Conservation (phyloP, 1,284 basidiomycete genomes). For the Butyriboletus appendiculatus region DNA sequence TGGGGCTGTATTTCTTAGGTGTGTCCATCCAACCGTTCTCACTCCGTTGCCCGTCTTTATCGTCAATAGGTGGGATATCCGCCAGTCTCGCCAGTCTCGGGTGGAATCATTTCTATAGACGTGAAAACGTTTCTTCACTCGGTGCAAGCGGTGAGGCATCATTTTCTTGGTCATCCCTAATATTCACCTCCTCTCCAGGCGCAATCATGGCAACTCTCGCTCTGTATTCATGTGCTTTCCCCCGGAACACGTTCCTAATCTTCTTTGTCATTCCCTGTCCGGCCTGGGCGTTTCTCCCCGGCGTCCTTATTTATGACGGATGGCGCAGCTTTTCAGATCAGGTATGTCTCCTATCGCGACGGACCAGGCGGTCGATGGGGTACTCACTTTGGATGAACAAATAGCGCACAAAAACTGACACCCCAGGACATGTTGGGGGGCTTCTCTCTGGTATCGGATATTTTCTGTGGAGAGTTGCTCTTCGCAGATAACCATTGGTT, state of each 20-base stretch:
- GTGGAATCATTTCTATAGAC: slow-evolving; percentile 51
- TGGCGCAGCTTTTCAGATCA: slow-evolving; percentile 50
- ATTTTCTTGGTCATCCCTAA: not conserved
- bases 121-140: slow-evolving; percentile 50
- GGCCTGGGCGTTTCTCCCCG: slow-evolving; percentile 77
- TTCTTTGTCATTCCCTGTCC: slow-evolving; percentile 86
- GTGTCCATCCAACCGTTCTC: slow-evolving; percentile 1
- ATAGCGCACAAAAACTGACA: slow-evolving; percentile 57
- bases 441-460: slow-evolving; percentile 69
- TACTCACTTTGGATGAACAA: slow-evolving; percentile 12
- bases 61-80: slow-evolving; percentile 59
- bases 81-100: slow-evolving; percentile 59
- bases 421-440: slow-evolving; percentile 81
- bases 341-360: slow-evolving; percentile 35
- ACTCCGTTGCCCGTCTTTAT: not conserved
- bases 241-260: slow-evolving; percentile 69
- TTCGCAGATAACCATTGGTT: slow-evolving; percentile 26
- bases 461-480: slow-evolving; percentile 42
- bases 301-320: slow-evolving; percentile 72
- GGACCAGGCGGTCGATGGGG: not conserved
- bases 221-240: slow-evolving; percentile 70
- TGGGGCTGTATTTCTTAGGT: slow-evolving; percentile 80
- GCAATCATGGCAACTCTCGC: slow-evolving; percentile 77
- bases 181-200: slow-evolving; percentile 40
- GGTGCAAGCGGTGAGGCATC: slow-evolving; percentile 73